Conservation (phyloP, 2,329 filamentous ascomycete species). For the Trichophyton rubrum region DNA sequence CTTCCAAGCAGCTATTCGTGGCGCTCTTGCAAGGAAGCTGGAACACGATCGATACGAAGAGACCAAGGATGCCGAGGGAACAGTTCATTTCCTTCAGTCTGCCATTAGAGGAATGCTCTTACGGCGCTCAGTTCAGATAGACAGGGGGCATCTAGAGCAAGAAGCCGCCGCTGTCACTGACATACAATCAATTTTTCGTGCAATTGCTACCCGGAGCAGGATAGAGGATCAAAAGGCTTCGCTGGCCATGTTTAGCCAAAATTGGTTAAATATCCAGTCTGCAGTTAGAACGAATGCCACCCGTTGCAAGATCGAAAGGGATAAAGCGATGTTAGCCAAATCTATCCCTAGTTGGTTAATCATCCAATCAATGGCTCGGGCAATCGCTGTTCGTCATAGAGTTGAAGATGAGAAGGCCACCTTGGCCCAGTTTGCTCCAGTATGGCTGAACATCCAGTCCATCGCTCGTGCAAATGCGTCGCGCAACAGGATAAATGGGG, state of each 20-base stretch:
- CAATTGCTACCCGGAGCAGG: slow-evolving; percentile 26
- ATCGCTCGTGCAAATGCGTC: slow-evolving; percentile 29
- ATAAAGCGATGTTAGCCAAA: slow-evolving; percentile 29
- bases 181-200: slow-evolving; percentile 20
- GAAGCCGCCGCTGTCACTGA: slow-evolving; percentile 21
- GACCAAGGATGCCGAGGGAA: slow-evolving; percentile 51
- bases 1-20: slow-evolving; percentile 46
- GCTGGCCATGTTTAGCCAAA: slow-evolving; percentile 27
- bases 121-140: slow-evolving; percentile 7
- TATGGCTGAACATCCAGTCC: slow-evolving; percentile 36
- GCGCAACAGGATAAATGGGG: slow-evolving; percentile 17
- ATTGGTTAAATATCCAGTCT: slow-evolving; percentile 20
- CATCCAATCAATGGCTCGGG: not conserved
- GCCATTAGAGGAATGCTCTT: slow-evolving; percentile 41
- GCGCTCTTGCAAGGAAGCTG: slow-evolving; percentile 32
- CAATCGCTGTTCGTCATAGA: not conserved
- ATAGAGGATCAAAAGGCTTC: slow-evolving; percentile 30
- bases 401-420: not conserved
- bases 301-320: slow-evolving; percentile 18
- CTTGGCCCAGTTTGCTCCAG: not conserved
- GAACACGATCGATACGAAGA: slow-evolving; percentile 44
- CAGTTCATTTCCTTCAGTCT: slow-evolving; percentile 45
- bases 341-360: slow-evolving; percentile 17
- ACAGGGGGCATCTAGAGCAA: slow-evolving; percentile 15
- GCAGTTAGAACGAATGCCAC: slow-evolving; percentile 13